Conservation (phyloP, 176 grass and related monocot species). For the Areca catechu region DNA sequence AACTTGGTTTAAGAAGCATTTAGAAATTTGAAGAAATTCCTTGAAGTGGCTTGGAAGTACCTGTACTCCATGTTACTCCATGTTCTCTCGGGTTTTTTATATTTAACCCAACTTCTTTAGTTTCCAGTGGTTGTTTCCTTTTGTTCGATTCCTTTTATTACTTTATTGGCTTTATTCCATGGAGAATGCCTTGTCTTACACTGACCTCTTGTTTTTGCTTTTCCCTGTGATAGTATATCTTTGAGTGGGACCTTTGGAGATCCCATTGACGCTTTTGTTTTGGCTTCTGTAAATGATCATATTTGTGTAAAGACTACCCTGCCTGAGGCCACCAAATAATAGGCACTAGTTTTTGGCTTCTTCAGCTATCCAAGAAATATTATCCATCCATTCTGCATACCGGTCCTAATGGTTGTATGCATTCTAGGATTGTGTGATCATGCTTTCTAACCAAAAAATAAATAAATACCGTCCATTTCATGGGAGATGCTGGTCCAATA, state of each 20-base stretch:
- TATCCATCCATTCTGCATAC: no score
- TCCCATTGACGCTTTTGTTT: constrained; percentile 11
- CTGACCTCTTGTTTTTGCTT: not conserved
- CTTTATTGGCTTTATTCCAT: constrained; percentile 13
- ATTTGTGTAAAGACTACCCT: constrained; percentile 4
- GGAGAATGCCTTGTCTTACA: constrained; percentile 2
- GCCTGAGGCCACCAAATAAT: constrained; percentile 12
- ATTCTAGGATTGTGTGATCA: no score
- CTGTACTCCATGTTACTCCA: constrained; percentile 51
- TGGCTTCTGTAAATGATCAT: constrained; percentile 7
- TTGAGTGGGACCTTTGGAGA: no score
- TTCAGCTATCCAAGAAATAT: constrained; percentile 32
- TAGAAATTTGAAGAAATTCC: constrained; percentile 17
- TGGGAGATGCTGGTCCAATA: no score
- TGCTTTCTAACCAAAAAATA: no score
- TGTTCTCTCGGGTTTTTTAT: constrained; percentile 49
- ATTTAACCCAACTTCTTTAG: constrained; percentile 10
- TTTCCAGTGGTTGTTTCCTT: constrained; percentile 31
- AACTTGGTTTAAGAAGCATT: no score
- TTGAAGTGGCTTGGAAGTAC: constrained; percentile 55
- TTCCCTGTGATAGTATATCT: not conserved
- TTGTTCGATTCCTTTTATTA: constrained; percentile 8
- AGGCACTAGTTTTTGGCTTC: constrained; percentile 32
- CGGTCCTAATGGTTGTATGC: no score
- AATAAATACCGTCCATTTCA: no score